phyloP scores from a whole-genome alignment of 441 rosid genomes.

The Bocquillonia castaneifolia region DNA sequence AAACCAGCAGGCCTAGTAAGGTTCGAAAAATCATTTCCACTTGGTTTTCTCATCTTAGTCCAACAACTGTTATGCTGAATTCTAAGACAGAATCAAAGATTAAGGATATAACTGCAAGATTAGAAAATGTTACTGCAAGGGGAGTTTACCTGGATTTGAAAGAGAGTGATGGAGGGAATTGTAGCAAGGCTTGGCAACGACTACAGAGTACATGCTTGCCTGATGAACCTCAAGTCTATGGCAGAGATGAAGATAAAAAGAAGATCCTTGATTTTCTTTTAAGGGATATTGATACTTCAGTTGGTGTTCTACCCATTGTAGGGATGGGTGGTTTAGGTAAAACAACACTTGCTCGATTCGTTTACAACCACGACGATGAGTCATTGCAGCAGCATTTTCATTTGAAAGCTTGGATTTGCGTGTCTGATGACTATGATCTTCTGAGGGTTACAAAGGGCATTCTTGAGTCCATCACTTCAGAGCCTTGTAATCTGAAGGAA shows the following conservation, averaged over 20 bases:
- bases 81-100: not conserved
- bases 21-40: conserved; percentile 6
- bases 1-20: not conserved
- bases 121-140: not conserved
- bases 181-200: not conserved
- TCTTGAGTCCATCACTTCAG: conserved; percentile 16
- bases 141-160: not conserved
- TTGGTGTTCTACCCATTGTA: not conserved
- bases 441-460: conserved; percentile 9
- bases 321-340: conserved; percentile 20
- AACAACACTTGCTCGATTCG: not conserved
- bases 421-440: conserved; percentile 18
- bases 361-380: conserved; percentile 8
- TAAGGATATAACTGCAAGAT: not conserved
- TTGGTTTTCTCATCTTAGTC: not conserved
- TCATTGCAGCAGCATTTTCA: not conserved
- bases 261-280: not conserved
- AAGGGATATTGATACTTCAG: not conserved
- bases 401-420: conserved; percentile 11
- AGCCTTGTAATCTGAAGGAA: conserved; percentile 9
- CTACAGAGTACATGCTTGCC: not conserved
- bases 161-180: not conserved
- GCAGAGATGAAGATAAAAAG: not conserved
- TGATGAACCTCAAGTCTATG: not conserved
- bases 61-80: not conserved